Evolutionary conservation across 1,139 yeast genomes (phyloP), one percentile per base, ranked within the genome.

Genomic region (Scheffersomyces illinoinensis): DNA sequence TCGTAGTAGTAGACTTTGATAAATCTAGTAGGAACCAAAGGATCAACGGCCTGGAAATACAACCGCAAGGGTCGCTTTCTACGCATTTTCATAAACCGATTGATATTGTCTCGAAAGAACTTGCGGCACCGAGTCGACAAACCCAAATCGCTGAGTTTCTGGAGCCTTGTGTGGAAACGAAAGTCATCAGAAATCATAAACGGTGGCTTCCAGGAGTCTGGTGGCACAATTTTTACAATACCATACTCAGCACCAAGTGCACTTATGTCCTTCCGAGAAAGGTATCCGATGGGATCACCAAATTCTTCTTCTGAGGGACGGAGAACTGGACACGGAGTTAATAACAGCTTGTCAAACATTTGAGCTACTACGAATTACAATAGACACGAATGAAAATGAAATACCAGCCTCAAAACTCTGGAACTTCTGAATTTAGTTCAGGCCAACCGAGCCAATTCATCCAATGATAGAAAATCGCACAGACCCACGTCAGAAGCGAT

Each of bases 161-260:
- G 95, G 24, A 87, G 71, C 58, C 95, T 73, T 5, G 92, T 89
- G 62, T 85, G 88, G 67, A 90, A 89, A 57, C 73, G 79, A 70
- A 90, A 89, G 8, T 75, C 68, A 50, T 77, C 75, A 54, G 89
- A 81, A 19, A 89, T 75, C 61, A 85, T 79, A 62, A 89, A 81
- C 0, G 79, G 76, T 1, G 76, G 77, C 57, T 74, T 73, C 84
- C 90, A 88, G 14, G 68, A 75, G 5, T 63, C 59, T 0, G 95
- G 95, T 2, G 96, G 93, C 0, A 84, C 78, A 1, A 90, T 65
- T 68, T 89, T 90, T 43, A 90, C 72, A 65, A 90, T 81, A 0
- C 96, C 96, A 69, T 78, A 89, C 54, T 77, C 71, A 12, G 74
- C 75, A 5, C 95, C 96, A 33, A 88, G 66, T n/a, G 74, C 66